A percentile compares a stretch with the other conserved stretches of the same genome.
These are phyloP conservation scores for Chimonanthus praecox DNA, from an alignment of 164 flowering plant species.

Conservation along the genomic window DNA sequence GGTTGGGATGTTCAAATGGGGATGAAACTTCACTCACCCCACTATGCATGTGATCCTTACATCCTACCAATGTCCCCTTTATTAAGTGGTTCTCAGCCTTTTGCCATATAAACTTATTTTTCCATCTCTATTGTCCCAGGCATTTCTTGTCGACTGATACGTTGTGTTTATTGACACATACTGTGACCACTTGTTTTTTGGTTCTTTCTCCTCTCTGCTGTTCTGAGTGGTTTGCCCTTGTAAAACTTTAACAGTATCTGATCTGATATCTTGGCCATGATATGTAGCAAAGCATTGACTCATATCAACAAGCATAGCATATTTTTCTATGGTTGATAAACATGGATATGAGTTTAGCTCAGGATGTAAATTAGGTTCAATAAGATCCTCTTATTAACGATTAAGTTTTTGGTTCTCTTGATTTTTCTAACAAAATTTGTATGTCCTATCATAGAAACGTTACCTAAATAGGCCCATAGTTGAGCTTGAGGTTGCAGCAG, in stretches of 20 bases:
- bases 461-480: slow-evolving; percentile 75
- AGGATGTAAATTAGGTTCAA: not conserved
- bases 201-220: not conserved
- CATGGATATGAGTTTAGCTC: not conserved
- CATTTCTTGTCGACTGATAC: too few relatives aligned
- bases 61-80: not conserved
- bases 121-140: too few relatives aligned
- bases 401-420: slow-evolving; percentile 4
- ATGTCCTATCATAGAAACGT: slow-evolving; percentile 46
- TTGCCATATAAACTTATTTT: not conserved
- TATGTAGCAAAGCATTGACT: not conserved
- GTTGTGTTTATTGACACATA: not conserved
- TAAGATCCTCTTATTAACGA: not conserved
- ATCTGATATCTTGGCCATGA: not conserved
- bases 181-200: not conserved
- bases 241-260: too few relatives aligned
- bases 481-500: slow-evolving; percentile 84
- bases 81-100: not conserved
- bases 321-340: not conserved
- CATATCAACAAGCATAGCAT: not conserved
- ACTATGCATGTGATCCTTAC: not conserved
- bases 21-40: not conserved
- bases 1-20: too few relatives aligned
- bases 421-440: not conserved
- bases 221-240: not conserved